Percentiles rank a stretch among this genome's conserved stretches.
These are phyloP conservation scores for Populus hybrid DNA, from an alignment of 441 rosid species.

Conservation along the genomic window DNA sequence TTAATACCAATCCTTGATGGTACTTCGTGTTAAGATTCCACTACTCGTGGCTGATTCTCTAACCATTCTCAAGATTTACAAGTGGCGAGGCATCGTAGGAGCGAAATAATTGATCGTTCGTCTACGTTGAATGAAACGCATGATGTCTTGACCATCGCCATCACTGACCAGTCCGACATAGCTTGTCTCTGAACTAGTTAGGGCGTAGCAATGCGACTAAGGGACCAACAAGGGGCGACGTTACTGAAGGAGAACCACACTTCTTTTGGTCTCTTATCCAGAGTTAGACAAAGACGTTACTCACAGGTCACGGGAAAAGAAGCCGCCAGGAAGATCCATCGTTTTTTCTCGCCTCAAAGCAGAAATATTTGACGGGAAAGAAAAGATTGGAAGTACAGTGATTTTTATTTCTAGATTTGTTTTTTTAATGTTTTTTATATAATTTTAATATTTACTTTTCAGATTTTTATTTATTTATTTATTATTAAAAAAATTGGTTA, in stretches of 20 bases:
- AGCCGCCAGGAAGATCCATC: not conserved
- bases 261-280: not conserved
- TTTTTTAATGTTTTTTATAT: too few species aligned
- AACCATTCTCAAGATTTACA: not conserved
- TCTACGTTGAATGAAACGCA: not conserved
- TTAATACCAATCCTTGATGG: not conserved
- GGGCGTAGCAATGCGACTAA: not conserved
- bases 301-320: not conserved
- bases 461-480: too few species aligned
- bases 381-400: not conserved
- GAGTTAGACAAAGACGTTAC: not conserved
- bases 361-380: not conserved
- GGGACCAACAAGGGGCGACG: not conserved
- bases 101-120: too few species aligned
- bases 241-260: not conserved
- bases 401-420: too few species aligned
- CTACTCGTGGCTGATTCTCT: not conserved
- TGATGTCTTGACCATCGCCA: not conserved
- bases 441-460: too few species aligned
- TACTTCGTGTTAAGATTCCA: not conserved
- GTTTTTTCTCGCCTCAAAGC: not conserved
- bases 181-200: not conserved
- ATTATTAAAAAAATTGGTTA: too few species aligned
- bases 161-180: not conserved
- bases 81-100: too few species aligned